These are phyloP conservation scores for Cladochytrium replicatum DNA, from an alignment of 192 early-diverging fungal species.

Conservation along the genomic window DNA sequence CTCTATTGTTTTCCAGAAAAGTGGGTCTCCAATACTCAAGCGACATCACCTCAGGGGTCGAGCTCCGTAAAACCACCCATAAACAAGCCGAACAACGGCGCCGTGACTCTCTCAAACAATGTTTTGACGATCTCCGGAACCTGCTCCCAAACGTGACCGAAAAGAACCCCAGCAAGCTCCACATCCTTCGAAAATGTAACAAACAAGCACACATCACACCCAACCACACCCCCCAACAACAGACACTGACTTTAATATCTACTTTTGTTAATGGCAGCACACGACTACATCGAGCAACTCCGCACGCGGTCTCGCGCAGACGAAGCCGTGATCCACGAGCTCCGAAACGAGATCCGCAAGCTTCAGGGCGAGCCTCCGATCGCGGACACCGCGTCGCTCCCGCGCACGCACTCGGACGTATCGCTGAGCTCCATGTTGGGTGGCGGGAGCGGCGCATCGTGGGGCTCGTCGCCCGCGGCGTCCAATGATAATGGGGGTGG, in stretches of 20 bases:
- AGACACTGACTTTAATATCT: neutral
- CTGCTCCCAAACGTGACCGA: slow-evolving; percentile 65
- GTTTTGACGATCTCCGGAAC: slow-evolving; percentile 69
- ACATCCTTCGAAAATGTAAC: slow-evolving; percentile 57
- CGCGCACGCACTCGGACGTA: no score
- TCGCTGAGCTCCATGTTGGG: no score
- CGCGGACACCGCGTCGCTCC: no score
- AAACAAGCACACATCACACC: neutral
- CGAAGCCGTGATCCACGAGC: no score
- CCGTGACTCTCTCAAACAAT: slow-evolving; percentile 81
- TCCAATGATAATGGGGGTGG: no score
- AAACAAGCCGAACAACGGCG: slow-evolving; percentile 96
- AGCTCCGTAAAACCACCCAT: slow-evolving; percentile 77
- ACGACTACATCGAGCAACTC: slow-evolving; percentile 17
- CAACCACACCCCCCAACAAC: neutral
- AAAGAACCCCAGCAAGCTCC: slow-evolving; percentile 81
- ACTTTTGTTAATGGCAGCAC: slow-evolving; percentile 9
- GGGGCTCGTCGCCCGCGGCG: no score
- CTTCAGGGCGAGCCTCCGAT: no score
- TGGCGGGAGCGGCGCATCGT: no score
- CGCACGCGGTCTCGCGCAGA: no score
- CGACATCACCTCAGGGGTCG: slow-evolving; percentile 68
- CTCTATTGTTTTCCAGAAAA: slow-evolving; percentile 20
- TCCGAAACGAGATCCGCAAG: no score
- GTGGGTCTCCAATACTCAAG: slow-evolving; percentile 65